Evolutionary conservation across 495 filamentous ascomycete species (phyloP), one percentile per base, ranked within the genome.

Genomic region (Trichoderma erinaceum): DNA sequence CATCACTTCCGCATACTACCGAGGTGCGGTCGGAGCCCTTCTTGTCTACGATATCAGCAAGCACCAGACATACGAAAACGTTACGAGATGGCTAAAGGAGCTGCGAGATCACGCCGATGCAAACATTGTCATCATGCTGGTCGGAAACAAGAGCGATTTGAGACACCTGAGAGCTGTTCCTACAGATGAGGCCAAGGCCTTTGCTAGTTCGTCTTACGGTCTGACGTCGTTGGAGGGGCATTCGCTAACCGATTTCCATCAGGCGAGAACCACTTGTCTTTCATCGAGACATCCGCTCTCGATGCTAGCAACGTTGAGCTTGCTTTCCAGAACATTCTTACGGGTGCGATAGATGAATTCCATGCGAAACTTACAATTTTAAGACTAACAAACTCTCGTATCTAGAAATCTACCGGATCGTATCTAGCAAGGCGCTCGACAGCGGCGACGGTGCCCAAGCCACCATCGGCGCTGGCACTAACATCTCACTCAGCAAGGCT

Each of bases 111-210:
- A 99, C 80, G 96, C 96, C 71, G 96, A 99, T 76, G 92, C 91
- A 71, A 99, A 99, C 83, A 99, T 99, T 70, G 96, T 99, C 69
- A 99, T 99, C 78, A 98, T 99, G 95, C 82, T 99, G 73, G 96
- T 98, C 65, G 96, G 96, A 72, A 99, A 99, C 86, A 99, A 99
- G 90, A 98, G 94, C 77, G 96, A 99, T 97, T 89, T 97, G 86
- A 89, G 93, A 80, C 96, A 99, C 82, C 83, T 99, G 78, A 86
- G 96, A 76, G 96, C 96, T 68, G 96, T 99, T 66, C 93, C 96
- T 67, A 99, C 96, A 68, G 96, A 99, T 74, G 96, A 98, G 79
- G 95, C 94, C 71, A 99, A 98, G 84, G 84, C 90, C 71, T 98
- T 99, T 88, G 95, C 96, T 61, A 97, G 96, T 98, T 83, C 69